These are phyloP conservation scores for Pleurotus cornucopiae DNA, from an alignment of 768 basidiomycete species.

Conservation along the genomic window DNA sequence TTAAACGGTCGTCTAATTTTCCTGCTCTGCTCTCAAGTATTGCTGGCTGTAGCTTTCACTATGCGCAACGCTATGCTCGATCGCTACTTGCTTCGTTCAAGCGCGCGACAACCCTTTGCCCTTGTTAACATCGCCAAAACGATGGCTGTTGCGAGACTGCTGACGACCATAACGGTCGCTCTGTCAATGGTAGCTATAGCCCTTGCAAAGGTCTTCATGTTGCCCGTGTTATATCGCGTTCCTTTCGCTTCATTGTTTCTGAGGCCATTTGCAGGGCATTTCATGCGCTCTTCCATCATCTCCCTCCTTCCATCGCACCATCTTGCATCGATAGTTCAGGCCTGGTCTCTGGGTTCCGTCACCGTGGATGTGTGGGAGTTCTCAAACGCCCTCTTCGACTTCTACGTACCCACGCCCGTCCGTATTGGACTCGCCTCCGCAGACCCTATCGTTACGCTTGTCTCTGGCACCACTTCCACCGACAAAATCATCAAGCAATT, in stretches of 20 bases:
- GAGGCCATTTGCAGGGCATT: slow-evolving; percentile 63
- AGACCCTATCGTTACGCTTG: slow-evolving; percentile 51
- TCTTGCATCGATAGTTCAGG: slow-evolving; percentile 37
- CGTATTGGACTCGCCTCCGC: slow-evolving; percentile 38
- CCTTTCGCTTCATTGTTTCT: slow-evolving; percentile 48
- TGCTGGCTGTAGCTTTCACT: slow-evolving; percentile 41
- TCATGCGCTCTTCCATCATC: slow-evolving; percentile 54
- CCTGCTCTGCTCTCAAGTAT: slow-evolving; percentile 48
- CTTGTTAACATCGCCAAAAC: slow-evolving; percentile 19
- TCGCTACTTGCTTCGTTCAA: slow-evolving; percentile 44
- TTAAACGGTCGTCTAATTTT: slow-evolving; percentile 68
- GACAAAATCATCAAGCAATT: slow-evolving; percentile 54
- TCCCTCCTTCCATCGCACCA: slow-evolving; percentile 45
- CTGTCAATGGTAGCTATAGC: slow-evolving; percentile 43
- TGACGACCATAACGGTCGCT: slow-evolving; percentile 32
- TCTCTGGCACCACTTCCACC: slow-evolving; percentile 60
- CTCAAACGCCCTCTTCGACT: slow-evolving; percentile 56
- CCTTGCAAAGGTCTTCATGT: slow-evolving; percentile 36
- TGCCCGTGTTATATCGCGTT: slow-evolving; percentile 51
- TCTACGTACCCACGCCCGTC: slow-evolving; percentile 53
- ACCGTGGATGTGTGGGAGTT: slow-evolving; percentile 64
- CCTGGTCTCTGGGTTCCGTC: slow-evolving; percentile 46
- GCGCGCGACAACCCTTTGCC: slow-evolving; percentile 14
- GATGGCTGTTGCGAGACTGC: slow-evolving; percentile 34
- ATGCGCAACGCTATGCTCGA: slow-evolving; percentile 62